Conservation (phyloP, 441 rosid genomes). For the Manihot esculenta region DNA sequence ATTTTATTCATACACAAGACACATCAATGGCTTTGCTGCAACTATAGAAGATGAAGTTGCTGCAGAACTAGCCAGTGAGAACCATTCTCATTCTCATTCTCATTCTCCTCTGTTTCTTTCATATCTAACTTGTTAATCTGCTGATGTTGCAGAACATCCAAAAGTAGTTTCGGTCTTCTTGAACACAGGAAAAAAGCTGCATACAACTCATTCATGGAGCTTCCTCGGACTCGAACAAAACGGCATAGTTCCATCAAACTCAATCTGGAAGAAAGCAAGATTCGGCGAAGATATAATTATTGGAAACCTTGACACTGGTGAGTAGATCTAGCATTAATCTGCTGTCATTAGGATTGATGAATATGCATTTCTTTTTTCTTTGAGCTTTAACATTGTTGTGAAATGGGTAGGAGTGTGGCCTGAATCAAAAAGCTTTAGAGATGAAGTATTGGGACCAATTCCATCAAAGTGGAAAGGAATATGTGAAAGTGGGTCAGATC, state of each 20-base stretch:
- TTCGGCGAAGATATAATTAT: conserved; percentile 58
- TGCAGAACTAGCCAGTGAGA: conserved; percentile 45
- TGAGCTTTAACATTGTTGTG: background rate
- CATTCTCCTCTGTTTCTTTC: background rate
- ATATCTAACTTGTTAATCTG: background rate
- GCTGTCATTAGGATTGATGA: no score
- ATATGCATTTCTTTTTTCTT: no score
- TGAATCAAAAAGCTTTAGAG: conserved; percentile 68
- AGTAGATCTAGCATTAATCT: no score
- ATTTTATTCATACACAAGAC: conserved; percentile 50
- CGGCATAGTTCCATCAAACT: conserved; percentile 27
- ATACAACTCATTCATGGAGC: conserved; percentile 64
- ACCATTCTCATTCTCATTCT: background rate
- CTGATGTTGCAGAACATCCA: conserved; percentile 43
- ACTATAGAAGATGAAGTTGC: conserved; percentile 56
- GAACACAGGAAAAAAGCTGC: conserved; percentile 43
- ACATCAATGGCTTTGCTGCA: conserved; percentile 70
- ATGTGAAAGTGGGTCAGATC: conserved; percentile 36
- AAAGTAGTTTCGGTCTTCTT: conserved; percentile 51
- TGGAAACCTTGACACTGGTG: conserved; percentile 66
- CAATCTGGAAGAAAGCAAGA: conserved; percentile 53
- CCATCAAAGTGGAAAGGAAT: conserved; percentile 73
- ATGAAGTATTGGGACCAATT: conserved; percentile 53
- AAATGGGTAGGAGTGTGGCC: conserved; percentile 69
- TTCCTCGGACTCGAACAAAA: conserved; percentile 45